Percentiles rank a stretch among this genome's conserved stretches.
phyloP scores from a whole-genome alignment of 495 filamentous ascomycete species.

The Neurospora sp. region DNA sequence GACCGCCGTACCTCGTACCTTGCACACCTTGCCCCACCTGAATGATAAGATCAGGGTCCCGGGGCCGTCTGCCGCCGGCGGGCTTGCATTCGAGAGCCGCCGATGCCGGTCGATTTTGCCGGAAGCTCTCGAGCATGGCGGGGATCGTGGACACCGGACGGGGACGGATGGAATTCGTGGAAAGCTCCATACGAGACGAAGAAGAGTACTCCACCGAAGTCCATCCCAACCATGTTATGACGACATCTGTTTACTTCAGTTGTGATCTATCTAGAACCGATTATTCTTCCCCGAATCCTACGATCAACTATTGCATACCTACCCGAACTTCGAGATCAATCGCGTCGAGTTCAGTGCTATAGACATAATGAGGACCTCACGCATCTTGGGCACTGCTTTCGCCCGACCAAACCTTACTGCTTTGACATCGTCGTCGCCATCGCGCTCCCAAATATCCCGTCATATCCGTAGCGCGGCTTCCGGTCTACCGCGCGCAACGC shows the following conservation, averaged over 20 bases:
- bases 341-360: background rate
- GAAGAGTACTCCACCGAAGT: background rate
- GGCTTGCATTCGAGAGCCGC: background rate
- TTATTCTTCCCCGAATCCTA: background rate
- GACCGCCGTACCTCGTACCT: background rate
- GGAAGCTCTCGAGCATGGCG: background rate
- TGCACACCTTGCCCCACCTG: background rate
- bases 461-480: background rate
- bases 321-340: background rate
- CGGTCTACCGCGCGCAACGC: background rate
- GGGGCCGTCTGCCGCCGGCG: background rate
- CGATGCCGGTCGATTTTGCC: background rate
- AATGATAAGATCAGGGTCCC: background rate
- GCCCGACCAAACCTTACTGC: background rate
- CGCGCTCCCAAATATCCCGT: background rate
- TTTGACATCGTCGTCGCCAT: background rate
- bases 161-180: background rate
- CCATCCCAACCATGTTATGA: background rate
- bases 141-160: background rate
- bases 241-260: background rate
- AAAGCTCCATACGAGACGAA: background rate
- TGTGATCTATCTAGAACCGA: background rate
- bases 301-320: background rate
- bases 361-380: background rate
- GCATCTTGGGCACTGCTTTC: background rate